phyloP scores from a whole-genome alignment of 2,329 filamentous ascomycete species.

The Fusarium circinatum region DNA sequence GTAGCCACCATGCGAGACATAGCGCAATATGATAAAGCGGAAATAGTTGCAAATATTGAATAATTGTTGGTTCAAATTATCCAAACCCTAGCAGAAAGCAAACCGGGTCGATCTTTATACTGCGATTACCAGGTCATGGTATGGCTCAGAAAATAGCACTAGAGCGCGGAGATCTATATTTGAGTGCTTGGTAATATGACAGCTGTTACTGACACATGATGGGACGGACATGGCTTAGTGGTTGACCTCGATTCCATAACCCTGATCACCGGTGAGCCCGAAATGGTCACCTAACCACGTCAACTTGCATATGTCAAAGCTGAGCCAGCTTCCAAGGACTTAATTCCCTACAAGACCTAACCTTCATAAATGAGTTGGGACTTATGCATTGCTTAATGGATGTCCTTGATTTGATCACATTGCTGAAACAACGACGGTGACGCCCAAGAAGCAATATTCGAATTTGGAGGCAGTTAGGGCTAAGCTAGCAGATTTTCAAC shows the following conservation, averaged over 20 bases:
- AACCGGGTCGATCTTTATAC: background rate
- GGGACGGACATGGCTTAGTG: background rate
- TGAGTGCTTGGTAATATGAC: background rate
- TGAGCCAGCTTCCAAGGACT: too few relatives aligned
- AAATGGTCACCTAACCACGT: background rate
- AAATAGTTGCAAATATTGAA: background rate
- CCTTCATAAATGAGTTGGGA: background rate
- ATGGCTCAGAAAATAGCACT: background rate
- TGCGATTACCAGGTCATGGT: background rate
- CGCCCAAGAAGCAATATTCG: background rate
- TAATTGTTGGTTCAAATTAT: background rate
- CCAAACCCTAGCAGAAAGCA: too few relatives aligned
- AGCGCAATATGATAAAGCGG: too few relatives aligned
- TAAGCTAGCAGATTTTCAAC: too few relatives aligned
- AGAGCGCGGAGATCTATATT: background rate
- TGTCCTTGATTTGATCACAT: too few relatives aligned
- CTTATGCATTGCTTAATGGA: background rate
- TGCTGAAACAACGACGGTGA: too few relatives aligned
- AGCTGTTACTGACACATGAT: background rate
- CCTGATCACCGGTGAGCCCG: background rate
- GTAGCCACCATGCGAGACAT: background rate
- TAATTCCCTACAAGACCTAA: rapidly evolving
- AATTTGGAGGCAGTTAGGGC: background rate
- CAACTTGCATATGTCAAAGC: background rate
- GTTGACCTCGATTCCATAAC: background rate